Conservation (phyloP, 257 asterid genomes). For the Przewalskia tangutica region DNA sequence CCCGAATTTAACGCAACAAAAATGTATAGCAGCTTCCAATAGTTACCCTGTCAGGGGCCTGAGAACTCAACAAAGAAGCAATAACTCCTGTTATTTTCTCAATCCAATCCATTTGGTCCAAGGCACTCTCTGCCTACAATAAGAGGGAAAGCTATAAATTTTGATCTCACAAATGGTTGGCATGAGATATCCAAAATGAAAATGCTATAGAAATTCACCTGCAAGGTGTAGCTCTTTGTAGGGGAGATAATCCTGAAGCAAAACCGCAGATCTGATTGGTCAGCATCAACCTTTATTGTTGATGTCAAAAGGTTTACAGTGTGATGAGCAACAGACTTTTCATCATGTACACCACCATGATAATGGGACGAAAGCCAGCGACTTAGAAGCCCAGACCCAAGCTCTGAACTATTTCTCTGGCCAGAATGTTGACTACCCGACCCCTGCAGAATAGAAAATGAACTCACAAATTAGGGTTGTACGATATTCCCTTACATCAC, state of each 20-base stretch:
- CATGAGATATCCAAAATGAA: conserved; percentile 10
- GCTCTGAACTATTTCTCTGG: conserved; percentile 95
- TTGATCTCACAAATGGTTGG: conserved; percentile 5
- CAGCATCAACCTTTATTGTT: conserved; percentile 96
- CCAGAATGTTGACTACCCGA: conserved; percentile 73
- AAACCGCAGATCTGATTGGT: conserved; percentile 96
- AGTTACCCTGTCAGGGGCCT: conserved; percentile 90
- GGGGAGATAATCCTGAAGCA: conserved; percentile 99
- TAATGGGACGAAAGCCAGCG: conserved; percentile 97
- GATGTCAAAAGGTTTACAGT: conserved; percentile 96
- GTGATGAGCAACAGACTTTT: conserved; percentile 98
- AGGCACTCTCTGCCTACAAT: conserved; percentile 95
- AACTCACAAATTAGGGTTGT: neutral
- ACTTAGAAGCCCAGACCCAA: conserved; percentile 94
- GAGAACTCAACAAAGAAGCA: conserved; percentile 93
- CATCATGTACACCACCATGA: conserved; percentile 98
- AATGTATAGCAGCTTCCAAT: neutral
- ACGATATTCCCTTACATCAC: neutral
- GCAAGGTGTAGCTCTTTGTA: conserved; percentile 93
- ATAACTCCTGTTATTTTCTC: conserved; percentile 98
- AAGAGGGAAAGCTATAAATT: conserved; percentile 23
- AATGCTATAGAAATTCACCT: conserved; percentile 39
- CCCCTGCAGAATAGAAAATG: conserved; percentile 38
- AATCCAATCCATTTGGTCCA: conserved; percentile 99
- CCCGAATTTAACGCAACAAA: neutral